These are phyloP conservation scores for Alternaria sp. DNA, from an alignment of 2,329 filamentous ascomycete genomes.

Conservation along the genomic window DNA sequence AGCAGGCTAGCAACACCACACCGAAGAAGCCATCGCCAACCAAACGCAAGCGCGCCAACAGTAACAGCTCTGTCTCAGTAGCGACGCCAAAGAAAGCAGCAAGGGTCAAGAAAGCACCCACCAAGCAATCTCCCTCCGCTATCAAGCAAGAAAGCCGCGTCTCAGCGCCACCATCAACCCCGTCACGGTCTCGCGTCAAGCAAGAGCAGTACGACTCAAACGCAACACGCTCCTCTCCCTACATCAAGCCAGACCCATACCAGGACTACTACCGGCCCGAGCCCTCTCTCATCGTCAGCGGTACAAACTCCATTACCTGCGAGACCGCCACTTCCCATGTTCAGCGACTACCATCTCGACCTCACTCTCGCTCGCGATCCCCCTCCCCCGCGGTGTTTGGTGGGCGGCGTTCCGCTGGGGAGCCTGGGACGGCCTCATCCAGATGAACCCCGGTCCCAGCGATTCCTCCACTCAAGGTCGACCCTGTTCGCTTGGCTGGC, in stretches of 20 bases:
- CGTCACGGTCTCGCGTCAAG: conserved; percentile 20
- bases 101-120: conserved; percentile 1
- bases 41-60: conserved; percentile 17
- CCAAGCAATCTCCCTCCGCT: not conserved
- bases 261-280: not conserved
- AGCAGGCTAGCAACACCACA: not conserved
- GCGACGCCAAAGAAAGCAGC: not conserved
- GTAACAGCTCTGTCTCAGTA: not conserved
- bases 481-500: conserved; percentile 39
- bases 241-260: conserved; percentile 15
- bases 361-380: conserved; percentile 41
- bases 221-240: conserved; percentile 2
- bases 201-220: conserved; percentile 7
- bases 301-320: conserved; percentile 55
- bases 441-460: conserved; percentile 41
- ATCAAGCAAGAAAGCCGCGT: not conserved
- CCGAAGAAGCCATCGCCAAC: not conserved
- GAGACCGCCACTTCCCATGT: conserved; percentile 23
- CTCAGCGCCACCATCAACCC: conserved; percentile 11
- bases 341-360: conserved; percentile 46
- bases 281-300: conserved; percentile 50
- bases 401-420: conserved; percentile 61
- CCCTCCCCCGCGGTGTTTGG: conserved; percentile 46
- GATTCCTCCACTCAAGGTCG: conserved; percentile 17
- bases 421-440: conserved; percentile 55